Evolutionary conservation across 192 early-diverging fungal species (phyloP).

Genomic region (Hyaloraphidium curvatum): DNA sequence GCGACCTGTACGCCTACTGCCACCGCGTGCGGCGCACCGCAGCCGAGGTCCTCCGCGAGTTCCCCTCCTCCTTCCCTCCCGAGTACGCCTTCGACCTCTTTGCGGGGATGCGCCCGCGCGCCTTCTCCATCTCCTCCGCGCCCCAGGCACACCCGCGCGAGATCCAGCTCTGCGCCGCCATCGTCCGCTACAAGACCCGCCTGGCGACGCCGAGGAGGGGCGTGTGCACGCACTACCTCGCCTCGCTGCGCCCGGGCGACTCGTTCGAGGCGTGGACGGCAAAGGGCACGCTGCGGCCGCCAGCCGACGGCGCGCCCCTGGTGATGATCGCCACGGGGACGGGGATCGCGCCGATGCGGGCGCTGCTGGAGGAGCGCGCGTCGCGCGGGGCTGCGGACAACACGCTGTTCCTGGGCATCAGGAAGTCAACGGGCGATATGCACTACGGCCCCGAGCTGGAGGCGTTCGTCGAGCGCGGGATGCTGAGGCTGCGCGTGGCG

Average conservation of each 20-base stretch:
- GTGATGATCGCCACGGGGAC: conserved; percentile 80
- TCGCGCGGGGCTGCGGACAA: conserved; percentile 28
- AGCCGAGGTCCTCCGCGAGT: conserved; percentile 70
- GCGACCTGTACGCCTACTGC: conserved; percentile 77
- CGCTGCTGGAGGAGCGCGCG: conserved; percentile 43
- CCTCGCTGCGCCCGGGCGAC: conserved; percentile 18
- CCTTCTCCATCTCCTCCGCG: conserved; percentile 73
- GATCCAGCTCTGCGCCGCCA: conserved; percentile 61
- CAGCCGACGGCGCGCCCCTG: conserved; percentile 26
- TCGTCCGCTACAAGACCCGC: conserved; percentile 70
- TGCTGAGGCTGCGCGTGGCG: conserved; percentile 46
- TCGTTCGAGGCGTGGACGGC: background rate
- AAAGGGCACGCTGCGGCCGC: conserved; percentile 50
- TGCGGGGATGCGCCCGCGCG: conserved; percentile 52
- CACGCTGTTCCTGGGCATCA: conserved; percentile 68
- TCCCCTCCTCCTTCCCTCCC: conserved; percentile 50
- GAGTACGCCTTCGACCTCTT: conserved; percentile 73
- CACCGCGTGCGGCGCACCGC: conserved; percentile 59
- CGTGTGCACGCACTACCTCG: conserved; percentile 65
- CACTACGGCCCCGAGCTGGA: conserved; percentile 52
- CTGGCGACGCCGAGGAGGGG: conserved; percentile 53
- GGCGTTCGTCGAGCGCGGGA: conserved; percentile 17
- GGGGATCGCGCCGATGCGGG: conserved; percentile 80
- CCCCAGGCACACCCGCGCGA: conserved; percentile 17
- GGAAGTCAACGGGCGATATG: conserved; percentile 49